phyloP scores from a whole-genome alignment of 1,139 yeast species.

The Kazachstania sp. region DNA sequence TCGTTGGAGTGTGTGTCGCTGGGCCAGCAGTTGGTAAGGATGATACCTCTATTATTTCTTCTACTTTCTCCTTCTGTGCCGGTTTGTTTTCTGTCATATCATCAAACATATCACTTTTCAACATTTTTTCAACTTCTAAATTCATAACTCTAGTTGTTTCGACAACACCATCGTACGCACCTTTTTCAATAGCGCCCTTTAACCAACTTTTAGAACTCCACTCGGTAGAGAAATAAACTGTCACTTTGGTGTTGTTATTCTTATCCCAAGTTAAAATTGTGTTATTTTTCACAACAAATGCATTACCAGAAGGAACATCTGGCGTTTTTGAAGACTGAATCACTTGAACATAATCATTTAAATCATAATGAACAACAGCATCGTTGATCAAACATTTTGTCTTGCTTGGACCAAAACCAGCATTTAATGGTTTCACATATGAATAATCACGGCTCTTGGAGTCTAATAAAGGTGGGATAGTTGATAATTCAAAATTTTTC shows the following conservation, averaged over 20 bases:
- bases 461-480: constrained; percentile 41
- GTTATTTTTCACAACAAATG: constrained; percentile 66
- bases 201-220: constrained; percentile 61
- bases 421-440: constrained; percentile 71
- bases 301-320: constrained; percentile 87
- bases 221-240: constrained; percentile 60
- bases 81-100: constrained; percentile 9
- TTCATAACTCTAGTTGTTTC: constrained; percentile 44
- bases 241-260: constrained; percentile 56
- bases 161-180: constrained; percentile 57
- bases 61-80: constrained; percentile 15
- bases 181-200: constrained; percentile 48
- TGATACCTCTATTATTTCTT: constrained; percentile 13
- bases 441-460: constrained; percentile 47
- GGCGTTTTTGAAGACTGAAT: constrained; percentile 73
- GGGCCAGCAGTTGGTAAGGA: constrained; percentile 45
- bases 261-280: constrained; percentile 60
- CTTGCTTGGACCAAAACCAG: constrained; percentile 89
- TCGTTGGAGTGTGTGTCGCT: constrained; percentile 46
- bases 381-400: constrained; percentile 76
- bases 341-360: constrained; percentile 48
- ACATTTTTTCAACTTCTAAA: constrained; percentile 34
- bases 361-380: constrained; percentile 51
- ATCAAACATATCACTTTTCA: constrained; percentile 16
- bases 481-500: constrained; percentile 61